phyloP scores from a whole-genome alignment of 2,329 filamentous ascomycete species.

The Reticulascus tulasneorum region DNA sequence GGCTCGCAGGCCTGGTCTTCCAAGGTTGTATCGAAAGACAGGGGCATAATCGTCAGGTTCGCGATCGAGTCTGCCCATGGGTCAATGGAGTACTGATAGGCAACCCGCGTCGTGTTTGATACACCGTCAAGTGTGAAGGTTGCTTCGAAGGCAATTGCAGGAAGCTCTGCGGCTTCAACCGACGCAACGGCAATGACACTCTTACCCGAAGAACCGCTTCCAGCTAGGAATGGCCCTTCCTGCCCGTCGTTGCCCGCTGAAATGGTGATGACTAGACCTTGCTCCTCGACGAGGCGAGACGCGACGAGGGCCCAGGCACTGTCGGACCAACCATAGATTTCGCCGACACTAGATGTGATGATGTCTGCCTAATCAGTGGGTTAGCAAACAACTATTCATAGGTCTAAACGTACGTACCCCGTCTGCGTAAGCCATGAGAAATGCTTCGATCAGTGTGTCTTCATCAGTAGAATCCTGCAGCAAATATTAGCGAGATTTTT shows the following conservation, averaged over 20 bases:
- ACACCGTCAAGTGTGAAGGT: not conserved
- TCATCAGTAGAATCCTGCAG: too few relatives aligned
- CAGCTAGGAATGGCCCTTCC: conserved; percentile 34
- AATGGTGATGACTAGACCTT: conserved; percentile 34
- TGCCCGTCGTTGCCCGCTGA: conserved; percentile 38
- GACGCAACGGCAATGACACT: conserved; percentile 40
- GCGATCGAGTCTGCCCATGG: not conserved
- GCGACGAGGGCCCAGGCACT: conserved; percentile 28
- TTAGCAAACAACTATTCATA: not conserved
- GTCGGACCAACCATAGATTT: conserved; percentile 20
- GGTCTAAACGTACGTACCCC: conserved; percentile 11
- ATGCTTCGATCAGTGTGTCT: conserved; percentile 25
- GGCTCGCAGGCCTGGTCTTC: conserved; percentile 32
- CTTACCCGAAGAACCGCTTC: conserved; percentile 33
- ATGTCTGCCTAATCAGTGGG: conserved; percentile 19
- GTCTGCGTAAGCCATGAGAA: conserved; percentile 23
- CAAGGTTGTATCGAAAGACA: conserved; percentile 17
- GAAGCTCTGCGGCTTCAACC: conserved; percentile 20
- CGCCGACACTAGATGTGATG: conserved; percentile 29
- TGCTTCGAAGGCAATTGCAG: conserved; percentile 10
- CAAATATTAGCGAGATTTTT: too few relatives aligned
- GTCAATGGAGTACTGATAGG: conserved; percentile 11
- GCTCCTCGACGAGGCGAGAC: conserved; percentile 35
- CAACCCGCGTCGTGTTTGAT: conserved; percentile 3
- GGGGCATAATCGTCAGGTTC: conserved; percentile 19